Base-by-base conservation (phyloP, 495 filamentous ascomycete species). In the Trichoderma erinaceum region DNA sequence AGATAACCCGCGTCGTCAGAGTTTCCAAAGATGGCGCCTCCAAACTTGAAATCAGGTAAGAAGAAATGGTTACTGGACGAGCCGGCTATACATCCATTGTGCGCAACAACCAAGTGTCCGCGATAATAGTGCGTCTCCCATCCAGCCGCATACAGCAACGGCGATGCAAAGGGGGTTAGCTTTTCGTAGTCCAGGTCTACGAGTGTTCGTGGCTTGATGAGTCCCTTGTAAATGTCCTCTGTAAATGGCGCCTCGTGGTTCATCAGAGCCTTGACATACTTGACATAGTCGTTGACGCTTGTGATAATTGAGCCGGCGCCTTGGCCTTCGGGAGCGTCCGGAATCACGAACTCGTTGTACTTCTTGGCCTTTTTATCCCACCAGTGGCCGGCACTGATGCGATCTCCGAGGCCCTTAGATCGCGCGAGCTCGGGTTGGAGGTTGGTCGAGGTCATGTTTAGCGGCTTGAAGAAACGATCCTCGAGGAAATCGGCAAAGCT, bases 271-370 rank as follows among this genome's bases (percentile, higher is more conserved):
- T 73, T 72, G 2, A 83, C 66, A 81, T 83, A 87, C 44, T 78
- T 78, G 0, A 82, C 72, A 46, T 82, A 85, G 69, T 86, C 84
- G 5, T 83, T 74, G 7, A 82, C 85, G 63, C 75, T 83, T n/a
- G 79, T 82, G 25, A 85, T 76, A 5, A 83, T 77, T 0, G 75
- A 74, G 0, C 84, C 84, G 0, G 82, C 82, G 4, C n/a, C 48
- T 23, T 52, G 48, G n/a, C 10, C 48, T 23, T 21, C 48, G 8
- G 48, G 48, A 11, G 18, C 21, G 18, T 52, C 48, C n/a, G 48
- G 18, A 21, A 21, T 52, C 21, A 21, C 21, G 25, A 25, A 52
- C 6, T 15, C 18, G 2, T 3, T 1, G 21, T 52, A 52, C 4
- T 52, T 11, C n/a, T 21, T 52, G 16, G 48, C n/a, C 18, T 21